Base-by-base conservation (phyloP, 228 moss, liverwort and hornwort species). In the Sphagnum magellanicum region DNA sequence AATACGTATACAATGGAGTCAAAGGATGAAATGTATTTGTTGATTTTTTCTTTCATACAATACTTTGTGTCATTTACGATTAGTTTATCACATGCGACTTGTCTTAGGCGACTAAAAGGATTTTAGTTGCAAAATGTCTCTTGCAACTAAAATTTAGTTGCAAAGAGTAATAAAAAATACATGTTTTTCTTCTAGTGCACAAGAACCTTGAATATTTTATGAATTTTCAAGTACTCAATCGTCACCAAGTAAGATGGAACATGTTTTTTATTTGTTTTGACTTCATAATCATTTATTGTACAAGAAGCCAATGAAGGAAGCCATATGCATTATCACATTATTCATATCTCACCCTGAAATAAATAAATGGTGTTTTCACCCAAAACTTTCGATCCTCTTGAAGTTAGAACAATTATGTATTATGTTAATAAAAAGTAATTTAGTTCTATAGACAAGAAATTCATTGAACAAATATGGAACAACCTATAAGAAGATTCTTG, bases 161-260 rank as follows among this genome's bases (percentile, higher is more conserved):
- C n/a, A n/a, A n/a, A n/a, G n/a, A n/a, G n/a, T n/a, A n/a, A n/a
- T n/a, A n/a, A n/a, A n/a, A n/a, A n/a, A n/a, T n/a, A n/a, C n/a
- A n/a, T n/a, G n/a, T n/a, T n/a, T n/a, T n/a, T n/a, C n/a, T n/a
- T n/a, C n/a, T n/a, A n/a, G n/a, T n/a, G n/a, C n/a, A n/a, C 6
- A 66, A 66, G 47, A 66, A 50, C 51, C 65, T 66, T 51, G 65
- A 66, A 51, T 66, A 66, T 66, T 66, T 66, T 49, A 66, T 50
- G 50, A 66, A 50, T 51, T 12, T 50, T 66, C 5, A 50, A 48
- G 65, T 66, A 48, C 10, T 50, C 5, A 66, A 66, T 50, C 49
- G 0, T 32, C 65, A 14, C 6, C 65, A 66, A 66, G 7, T 50
- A 8, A 50, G 51, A 6, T 66, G 65, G 65, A 50, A 14, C n/a